These are phyloP conservation scores for Sugiyamaella castrensis DNA, from an alignment of 1,139 yeast genomes.

Conservation along the genomic window DNA sequence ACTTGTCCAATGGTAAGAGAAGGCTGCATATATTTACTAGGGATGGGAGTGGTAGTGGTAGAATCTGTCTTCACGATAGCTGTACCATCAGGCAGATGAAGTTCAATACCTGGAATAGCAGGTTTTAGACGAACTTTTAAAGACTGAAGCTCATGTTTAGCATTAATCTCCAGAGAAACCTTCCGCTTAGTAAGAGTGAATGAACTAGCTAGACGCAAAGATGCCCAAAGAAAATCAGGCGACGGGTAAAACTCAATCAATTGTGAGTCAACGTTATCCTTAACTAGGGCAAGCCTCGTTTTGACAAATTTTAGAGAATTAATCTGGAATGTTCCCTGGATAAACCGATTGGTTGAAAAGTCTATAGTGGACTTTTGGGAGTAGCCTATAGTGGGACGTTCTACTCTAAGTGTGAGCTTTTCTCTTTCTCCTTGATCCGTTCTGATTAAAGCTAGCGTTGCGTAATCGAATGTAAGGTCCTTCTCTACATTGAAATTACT, in stretches of 20 bases:
- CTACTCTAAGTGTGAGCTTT: constrained; percentile 11
- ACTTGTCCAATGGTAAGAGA: constrained; percentile 5
- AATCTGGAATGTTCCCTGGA: constrained; percentile 31
- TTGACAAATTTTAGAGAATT: constrained; percentile 25
- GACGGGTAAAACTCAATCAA: constrained; percentile 25
- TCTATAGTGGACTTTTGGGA: constrained; percentile 12
- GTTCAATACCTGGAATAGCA: constrained; percentile 1
- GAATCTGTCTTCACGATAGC: constrained; percentile 2
- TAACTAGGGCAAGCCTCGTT: constrained; percentile 27
- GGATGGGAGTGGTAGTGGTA: not conserved
- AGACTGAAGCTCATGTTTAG: constrained; percentile 14
- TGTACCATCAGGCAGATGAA: constrained; percentile 8
- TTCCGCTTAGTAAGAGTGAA: constrained; percentile 25
- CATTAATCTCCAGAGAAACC: constrained; percentile 21
- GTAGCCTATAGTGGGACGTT: constrained; percentile 7
- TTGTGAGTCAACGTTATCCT: constrained; percentile 3
- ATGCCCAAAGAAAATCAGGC: constrained; percentile 25
- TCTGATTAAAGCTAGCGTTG: constrained; percentile 10
- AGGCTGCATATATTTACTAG: constrained; percentile 4
- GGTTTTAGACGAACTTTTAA: constrained; percentile 13
- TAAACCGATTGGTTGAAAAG: constrained; percentile 26
- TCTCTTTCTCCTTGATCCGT: constrained; percentile 12
- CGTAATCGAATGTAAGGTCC: constrained; percentile 20
- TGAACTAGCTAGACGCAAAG: constrained; percentile 19
- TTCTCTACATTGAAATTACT: constrained; percentile 11